phyloP scores from a whole-genome alignment of 345 rosid species.

The Salix viminalis region DNA sequence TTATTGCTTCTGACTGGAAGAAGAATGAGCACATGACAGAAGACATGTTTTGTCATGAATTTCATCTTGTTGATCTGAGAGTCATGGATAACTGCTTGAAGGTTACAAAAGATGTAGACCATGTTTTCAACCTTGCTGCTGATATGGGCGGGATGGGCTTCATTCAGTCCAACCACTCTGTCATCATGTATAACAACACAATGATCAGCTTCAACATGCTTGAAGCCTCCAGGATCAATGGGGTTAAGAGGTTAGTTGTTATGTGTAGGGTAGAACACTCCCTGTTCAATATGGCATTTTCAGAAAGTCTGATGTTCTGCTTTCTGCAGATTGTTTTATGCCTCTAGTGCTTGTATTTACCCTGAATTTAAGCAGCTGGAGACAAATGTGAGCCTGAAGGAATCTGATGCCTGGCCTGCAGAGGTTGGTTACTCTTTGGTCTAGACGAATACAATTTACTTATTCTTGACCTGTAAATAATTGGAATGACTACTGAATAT shows the following conservation, averaged over 20 bases:
- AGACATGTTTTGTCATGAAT: slow-evolving; percentile 95
- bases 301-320: slow-evolving; percentile 6
- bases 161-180: slow-evolving; percentile 96
- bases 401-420: slow-evolving; percentile 99
- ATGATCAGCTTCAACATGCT: slow-evolving; percentile 99
- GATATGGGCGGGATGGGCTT: slow-evolving; percentile 99
- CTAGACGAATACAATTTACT: neutral
- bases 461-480: neutral
- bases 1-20: slow-evolving; percentile 99
- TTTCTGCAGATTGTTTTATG: slow-evolving; percentile 80
- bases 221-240: slow-evolving; percentile 86
- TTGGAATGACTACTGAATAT: neutral
- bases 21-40: slow-evolving; percentile 99
- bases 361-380: slow-evolving; percentile 99
- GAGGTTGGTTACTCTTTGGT: slow-evolving; percentile 55
- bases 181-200: slow-evolving; percentile 94
- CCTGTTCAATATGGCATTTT: neutral
- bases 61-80: slow-evolving; percentile 91
- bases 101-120: slow-evolving; percentile 71
- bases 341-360: slow-evolving; percentile 98
- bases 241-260: slow-evolving; percentile 66
- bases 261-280: neutral
- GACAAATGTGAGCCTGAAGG: slow-evolving; percentile 96
- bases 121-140: slow-evolving; percentile 96
- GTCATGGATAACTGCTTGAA: slow-evolving; percentile 96